Base-by-base conservation (phyloP, 495 filamentous ascomycete species). In the Jackrogersella minutella region DNA sequence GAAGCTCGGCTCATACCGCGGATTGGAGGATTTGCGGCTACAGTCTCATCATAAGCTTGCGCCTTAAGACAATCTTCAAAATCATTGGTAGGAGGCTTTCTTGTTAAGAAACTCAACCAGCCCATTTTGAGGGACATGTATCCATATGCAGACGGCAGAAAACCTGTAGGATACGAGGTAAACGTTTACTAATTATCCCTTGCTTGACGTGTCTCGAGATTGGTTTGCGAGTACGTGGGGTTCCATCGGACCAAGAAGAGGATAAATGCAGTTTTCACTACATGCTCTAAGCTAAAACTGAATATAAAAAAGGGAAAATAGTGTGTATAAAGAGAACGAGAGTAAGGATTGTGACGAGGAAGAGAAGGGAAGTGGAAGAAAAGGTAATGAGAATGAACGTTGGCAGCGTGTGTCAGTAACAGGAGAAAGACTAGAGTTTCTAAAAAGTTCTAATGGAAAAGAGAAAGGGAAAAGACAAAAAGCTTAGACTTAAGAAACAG, bases 31-130 rank as follows among this genome's bases (percentile, higher is more conserved):
- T 57, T 31, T 44, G 69, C 72, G 5, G 76, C 52, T 13, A 74
- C 43, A 8, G 68, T 66, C 62, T 70, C 33, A 51, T 76, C 65
- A 51, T 75, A 77, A 14, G 71, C 71, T 36, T 66, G 57, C 1
- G 74, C 52, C 57, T 74, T 80, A n/a, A 75, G 58, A 51, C 58
- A 28, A 50, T 57, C 56, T 31, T 41, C 28, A 11, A 34, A n/a
- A 53, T 71, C 73, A 26, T 37, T 28, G 57, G 70, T 69, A 51
- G 66, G 61, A 54, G 65, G 46, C 46, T 72, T 81, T 51, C 60
- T 76, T 8, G 73, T 66, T 28, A 82, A 57, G 22, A 81, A 77
- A 60, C 73, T 77, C 39, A 81, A 68, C 60, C 81, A 68, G 61
- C 80, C 79, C 80, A 82, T 82, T 19, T 54, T 75, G 72, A 56